Evolutionary conservation across 1,284 basidiomycete genomes (phyloP), one percentile per base, ranked within the genome.

Genomic region (Butyriboletus regius): DNA sequence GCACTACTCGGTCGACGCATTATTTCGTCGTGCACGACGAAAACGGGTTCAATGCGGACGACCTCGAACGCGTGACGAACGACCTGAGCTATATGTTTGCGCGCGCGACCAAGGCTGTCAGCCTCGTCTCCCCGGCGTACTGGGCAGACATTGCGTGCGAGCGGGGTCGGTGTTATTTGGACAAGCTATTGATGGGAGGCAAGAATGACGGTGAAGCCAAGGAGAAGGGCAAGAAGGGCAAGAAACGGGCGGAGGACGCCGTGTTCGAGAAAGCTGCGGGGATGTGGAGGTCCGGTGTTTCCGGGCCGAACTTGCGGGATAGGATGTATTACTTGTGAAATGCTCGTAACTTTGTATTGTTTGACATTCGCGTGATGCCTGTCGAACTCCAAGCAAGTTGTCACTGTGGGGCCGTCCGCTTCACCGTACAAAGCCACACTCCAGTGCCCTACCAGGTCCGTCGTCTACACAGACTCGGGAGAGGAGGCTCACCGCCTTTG

Each of bases 61-160:
- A 75, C 46, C 70, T 91, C 5, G 85, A 89, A 56, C 64, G 65
- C 7, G 61, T 77, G 48, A 77, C 75, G 4, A 70, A 86, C 65
- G 68, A 78, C 24, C 70, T 87, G 59, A 81, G 81, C 63, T 88
- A 86, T 66, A 77, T 85, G 74, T 89, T 85, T 60, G 81, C 81
- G 15, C 81, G 87, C 13, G 86, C 86, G 20, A 88, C 87, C 13
- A 87, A 87, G 66, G 85, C 84, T 0, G 85, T 89, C 46, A 84
- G 82, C 58, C 73, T 89, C 17, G 82, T 79, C n/a, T 82, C 84
- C 0, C 85, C 86, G 0, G 85, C 84, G 0, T 87, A 86, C 60
- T 87, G 86, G 61, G 83, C 83, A 8, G 78, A 88, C 61, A 68
- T 88, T 37, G 84, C 83, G 3, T 88, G 85, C 57, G 85, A 88